Conservation (phyloP, 2,329 filamentous ascomycete genomes). For the Alternaria longipes region DNA sequence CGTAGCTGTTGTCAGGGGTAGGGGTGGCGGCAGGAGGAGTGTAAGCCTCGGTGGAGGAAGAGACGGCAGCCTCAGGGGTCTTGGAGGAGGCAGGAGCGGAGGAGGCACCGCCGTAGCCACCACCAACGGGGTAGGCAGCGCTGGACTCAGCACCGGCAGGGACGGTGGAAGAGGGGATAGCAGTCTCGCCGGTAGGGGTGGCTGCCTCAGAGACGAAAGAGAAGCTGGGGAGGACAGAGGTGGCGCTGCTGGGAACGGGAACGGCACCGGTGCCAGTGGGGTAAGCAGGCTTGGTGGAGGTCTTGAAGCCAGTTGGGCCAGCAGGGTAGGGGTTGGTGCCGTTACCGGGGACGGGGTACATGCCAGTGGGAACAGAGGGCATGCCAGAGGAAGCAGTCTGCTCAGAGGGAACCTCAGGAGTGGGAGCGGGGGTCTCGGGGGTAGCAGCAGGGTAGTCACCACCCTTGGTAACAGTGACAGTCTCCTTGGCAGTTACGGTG, state of each 20-base stretch:
- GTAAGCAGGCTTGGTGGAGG: conserved; percentile 37
- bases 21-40: conserved; percentile 25
- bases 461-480: conserved; percentile 48
- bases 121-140: conserved; percentile 27
- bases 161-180: conserved; percentile 23
- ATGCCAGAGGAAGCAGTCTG: conserved; percentile 18
- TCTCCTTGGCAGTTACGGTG: conserved; percentile 50
- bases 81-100: conserved; percentile 20
- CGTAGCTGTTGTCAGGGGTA: conserved; percentile 13
- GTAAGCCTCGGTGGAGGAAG: conserved; percentile 14
- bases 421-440: conserved; percentile 14
- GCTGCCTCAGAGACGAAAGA: conserved; percentile 37
- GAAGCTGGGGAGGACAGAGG: conserved; percentile 34
- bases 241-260: conserved; percentile 25
- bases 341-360: conserved; percentile 43
- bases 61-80: conserved; percentile 17
- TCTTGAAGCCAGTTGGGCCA: conserved; percentile 46
- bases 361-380: conserved; percentile 28
- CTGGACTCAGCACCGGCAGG: conserved; percentile 24
- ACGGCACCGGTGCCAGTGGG: conserved; percentile 30
- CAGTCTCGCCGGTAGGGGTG: conserved; percentile 16
- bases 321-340: conserved; percentile 36
- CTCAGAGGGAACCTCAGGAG: conserved; percentile 17
- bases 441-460: conserved; percentile 19
- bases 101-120: conserved; percentile 20